Evolutionary conservation across 2,329 filamentous ascomycete species (phyloP).

Genomic region (Mollisia scopiformis): DNA sequence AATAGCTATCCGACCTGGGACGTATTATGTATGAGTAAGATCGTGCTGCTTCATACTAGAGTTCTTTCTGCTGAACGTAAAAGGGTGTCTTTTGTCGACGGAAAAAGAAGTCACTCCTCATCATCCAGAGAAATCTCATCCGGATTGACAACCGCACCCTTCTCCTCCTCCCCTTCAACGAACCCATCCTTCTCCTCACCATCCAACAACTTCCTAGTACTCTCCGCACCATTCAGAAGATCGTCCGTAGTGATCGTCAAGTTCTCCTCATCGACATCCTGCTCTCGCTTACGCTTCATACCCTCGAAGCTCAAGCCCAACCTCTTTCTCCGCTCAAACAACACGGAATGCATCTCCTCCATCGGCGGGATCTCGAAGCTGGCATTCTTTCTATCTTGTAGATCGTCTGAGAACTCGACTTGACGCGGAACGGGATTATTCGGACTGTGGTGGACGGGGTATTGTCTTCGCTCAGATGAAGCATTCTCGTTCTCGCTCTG

Average conservation of each 20-base stretch:
- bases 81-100: too few species aligned
- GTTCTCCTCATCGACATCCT: not conserved
- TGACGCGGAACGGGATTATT: not conserved
- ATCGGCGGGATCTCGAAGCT: not conserved
- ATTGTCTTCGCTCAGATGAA: not conserved
- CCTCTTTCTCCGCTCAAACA: not conserved
- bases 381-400: not conserved
- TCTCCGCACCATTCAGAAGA: not conserved
- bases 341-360: not conserved
- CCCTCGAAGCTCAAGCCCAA: not conserved
- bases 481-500: not conserved
- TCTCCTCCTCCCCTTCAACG: not conserved
- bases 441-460: not conserved
- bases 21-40: too few species aligned
- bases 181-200: not conserved
- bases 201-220: not conserved
- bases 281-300: not conserved
- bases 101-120: not conserved
- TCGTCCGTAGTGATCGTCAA: not conserved
- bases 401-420: not conserved
- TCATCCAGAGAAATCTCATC: slow-evolving; percentile 9
- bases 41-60: too few species aligned
- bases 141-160: not conserved
- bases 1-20: too few species aligned
- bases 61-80: too few species aligned